Conservation (phyloP, 1,284 basidiomycete genomes). For the Leucoagaricus sp. region DNA sequence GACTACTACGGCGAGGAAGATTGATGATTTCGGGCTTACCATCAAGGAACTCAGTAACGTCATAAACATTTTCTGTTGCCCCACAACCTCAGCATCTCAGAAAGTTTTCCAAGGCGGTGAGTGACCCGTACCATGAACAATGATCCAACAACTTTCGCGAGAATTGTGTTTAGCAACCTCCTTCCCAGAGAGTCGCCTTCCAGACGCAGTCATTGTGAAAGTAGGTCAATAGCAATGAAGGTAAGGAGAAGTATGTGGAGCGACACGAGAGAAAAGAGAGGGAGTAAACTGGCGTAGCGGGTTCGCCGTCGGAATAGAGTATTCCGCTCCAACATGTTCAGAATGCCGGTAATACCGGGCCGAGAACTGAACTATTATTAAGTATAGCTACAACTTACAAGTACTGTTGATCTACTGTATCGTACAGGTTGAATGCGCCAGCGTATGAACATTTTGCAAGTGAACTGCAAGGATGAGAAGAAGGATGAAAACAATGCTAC, state of each 20-base stretch:
- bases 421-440: no score
- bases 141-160: constrained; percentile 84
- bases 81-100: constrained; percentile 26
- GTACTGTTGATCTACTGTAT: no score
- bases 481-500: constrained; percentile 5
- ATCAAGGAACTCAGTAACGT: constrained; percentile 40
- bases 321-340: not conserved
- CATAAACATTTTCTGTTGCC: constrained; percentile 44
- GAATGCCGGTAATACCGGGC: constrained; percentile 3
- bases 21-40: constrained; percentile 23
- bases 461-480: not conserved
- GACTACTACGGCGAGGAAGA: constrained; percentile 6
- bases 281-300: not conserved
- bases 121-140: constrained; percentile 69
- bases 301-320: not conserved
- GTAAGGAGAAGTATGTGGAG: not conserved
- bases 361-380: not conserved
- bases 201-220: not conserved
- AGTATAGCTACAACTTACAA: no score
- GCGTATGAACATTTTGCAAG: no score
- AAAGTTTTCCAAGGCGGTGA: constrained; percentile 32
- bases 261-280: not conserved
- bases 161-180: constrained; percentile 72
- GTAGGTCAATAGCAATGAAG: not conserved
- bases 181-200: constrained; percentile 44